Conservation (phyloP, 2,329 filamentous ascomycete species). For the Calycina herbarum region DNA sequence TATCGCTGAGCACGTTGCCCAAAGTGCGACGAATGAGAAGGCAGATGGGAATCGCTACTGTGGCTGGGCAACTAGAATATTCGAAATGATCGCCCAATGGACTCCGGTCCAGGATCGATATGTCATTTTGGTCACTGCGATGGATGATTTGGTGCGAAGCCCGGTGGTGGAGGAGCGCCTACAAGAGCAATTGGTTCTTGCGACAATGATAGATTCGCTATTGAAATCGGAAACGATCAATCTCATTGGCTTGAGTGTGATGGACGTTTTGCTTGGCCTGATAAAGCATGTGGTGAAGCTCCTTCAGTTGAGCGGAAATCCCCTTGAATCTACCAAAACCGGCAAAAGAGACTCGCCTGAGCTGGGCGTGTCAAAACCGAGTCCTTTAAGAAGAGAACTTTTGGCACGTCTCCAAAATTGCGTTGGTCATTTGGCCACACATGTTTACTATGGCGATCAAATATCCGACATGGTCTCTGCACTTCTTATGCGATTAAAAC, state of each 20-base stretch:
- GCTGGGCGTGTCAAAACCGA: conserved; percentile 45
- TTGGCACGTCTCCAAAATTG: conserved; percentile 73
- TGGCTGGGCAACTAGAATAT: conserved; percentile 81
- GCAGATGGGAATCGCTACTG: conserved; percentile 47
- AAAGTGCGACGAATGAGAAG: conserved; percentile 50
- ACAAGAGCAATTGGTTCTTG: conserved; percentile 71
- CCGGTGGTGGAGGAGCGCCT: conserved; percentile 70
- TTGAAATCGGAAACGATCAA: conserved; percentile 83
- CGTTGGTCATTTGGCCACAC: conserved; percentile 87
- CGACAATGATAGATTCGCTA: conserved; percentile 77
- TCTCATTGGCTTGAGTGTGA: conserved; percentile 91
- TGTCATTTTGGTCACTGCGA: conserved; percentile 78
- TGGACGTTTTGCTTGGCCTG: conserved; percentile 86
- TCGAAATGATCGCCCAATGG: conserved; percentile 80
- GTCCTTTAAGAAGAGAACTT: conserved; percentile 58
- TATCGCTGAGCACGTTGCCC: conserved; percentile 59
- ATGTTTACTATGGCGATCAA: conserved; percentile 96
- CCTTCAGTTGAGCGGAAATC: conserved; percentile 59
- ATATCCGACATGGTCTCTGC: conserved; percentile 90
- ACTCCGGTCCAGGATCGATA: conserved; percentile 93
- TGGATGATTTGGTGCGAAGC: conserved; percentile 72
- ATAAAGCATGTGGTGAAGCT: conserved; percentile 80
- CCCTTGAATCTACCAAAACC: conserved; percentile 29
- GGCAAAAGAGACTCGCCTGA: conserved; percentile 37
- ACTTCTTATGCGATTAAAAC: conserved; percentile 76